phyloP scores from a whole-genome alignment of 2,329 filamentous ascomycete species.

The Diaporthe amygdali region DNA sequence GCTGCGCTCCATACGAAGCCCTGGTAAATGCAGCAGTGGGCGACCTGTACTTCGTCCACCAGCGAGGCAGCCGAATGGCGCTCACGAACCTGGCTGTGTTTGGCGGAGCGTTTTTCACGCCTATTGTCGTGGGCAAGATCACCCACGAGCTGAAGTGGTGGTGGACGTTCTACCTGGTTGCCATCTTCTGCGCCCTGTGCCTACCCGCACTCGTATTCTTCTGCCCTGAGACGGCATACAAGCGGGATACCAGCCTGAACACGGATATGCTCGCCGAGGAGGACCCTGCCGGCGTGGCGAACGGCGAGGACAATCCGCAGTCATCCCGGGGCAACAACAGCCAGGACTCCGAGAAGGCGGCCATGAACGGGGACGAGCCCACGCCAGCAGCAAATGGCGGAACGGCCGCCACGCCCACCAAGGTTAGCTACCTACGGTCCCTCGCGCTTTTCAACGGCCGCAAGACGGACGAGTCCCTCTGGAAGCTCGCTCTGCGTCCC shows the following conservation, averaged over 20 bases:
- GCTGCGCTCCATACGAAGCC: constrained; percentile 86
- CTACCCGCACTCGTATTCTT: constrained; percentile 77
- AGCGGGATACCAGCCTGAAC: constrained; percentile 69
- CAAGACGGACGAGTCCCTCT: constrained; percentile 78
- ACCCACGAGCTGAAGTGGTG: constrained; percentile 77
- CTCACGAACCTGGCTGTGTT: constrained; percentile 67
- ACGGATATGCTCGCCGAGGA: constrained; percentile 64
- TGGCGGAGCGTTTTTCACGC: constrained; percentile 69
- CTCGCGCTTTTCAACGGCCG: constrained; percentile 79
- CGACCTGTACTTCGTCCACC: constrained; percentile 88
- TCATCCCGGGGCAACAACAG: neutral
- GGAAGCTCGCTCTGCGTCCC: constrained; percentile 70
- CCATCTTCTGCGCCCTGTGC: constrained; percentile 78
- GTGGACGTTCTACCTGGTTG: constrained; percentile 88
- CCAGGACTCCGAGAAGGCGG: constrained; percentile 16
- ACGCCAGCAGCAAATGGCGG: neutral
- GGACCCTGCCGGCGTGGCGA: neutral
- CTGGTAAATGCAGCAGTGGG: constrained; percentile 88
- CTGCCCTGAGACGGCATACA: constrained; percentile 84
- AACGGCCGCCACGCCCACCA: constrained; percentile 38
- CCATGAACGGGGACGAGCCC: constrained; percentile 36
- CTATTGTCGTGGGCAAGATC: constrained; percentile 89
- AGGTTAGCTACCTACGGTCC: constrained; percentile 64
- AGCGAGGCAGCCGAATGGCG: constrained; percentile 87
- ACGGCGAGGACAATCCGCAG: neutral